Conservation (phyloP, 169 alveolate species). For the Cryptosporidium canis region DNA sequence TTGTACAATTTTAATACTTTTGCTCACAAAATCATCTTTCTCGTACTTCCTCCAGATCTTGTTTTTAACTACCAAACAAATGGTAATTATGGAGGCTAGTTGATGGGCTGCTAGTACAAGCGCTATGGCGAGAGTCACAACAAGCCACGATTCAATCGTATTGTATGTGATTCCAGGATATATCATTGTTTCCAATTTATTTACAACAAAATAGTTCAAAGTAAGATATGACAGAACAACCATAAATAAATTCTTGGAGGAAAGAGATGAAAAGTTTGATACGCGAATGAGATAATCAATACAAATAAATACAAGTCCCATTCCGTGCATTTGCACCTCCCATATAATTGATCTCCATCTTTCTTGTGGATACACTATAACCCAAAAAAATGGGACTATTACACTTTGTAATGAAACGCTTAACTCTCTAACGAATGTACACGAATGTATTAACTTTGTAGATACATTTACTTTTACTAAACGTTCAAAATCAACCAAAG, state of each 20-base stretch:
- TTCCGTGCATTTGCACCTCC: constrained; percentile 69
- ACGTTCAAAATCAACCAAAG: constrained; percentile 45
- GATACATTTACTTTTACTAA: constrained; percentile 25
- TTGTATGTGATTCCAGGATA: constrained; percentile 69
- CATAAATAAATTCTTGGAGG: constrained; percentile 16
- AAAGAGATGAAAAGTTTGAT: constrained; percentile 51
- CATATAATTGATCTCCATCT: constrained; percentile 52
- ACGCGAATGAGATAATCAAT: constrained; percentile 42
- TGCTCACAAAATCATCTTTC: constrained; percentile 24
- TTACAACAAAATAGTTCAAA: constrained; percentile 39
- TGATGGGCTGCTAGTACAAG: constrained; percentile 63
- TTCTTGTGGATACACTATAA: constrained; percentile 68
- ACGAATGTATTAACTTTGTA: constrained; percentile 19
- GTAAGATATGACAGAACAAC: constrained; percentile 28
- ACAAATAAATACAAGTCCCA: constrained; percentile 54
- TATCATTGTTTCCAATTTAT: constrained; percentile 48
- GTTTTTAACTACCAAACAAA: constrained; percentile 28
- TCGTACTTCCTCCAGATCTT: constrained; percentile 37
- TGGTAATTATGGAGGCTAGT: constrained; percentile 33
- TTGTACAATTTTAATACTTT: constrained; percentile 2
- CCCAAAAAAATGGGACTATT: constrained; percentile 68
- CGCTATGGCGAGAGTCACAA: constrained; percentile 27
- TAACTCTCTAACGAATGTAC: constrained; percentile 48
- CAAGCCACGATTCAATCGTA: constrained; percentile 58
- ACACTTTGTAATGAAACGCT: constrained; percentile 66